A percentile compares a stretch with the other conserved stretches of the same genome.
Evolutionary conservation across 2,329 filamentous ascomycete genomes (phyloP).

Genomic region (Colletotrichum euphorbiae): DNA sequence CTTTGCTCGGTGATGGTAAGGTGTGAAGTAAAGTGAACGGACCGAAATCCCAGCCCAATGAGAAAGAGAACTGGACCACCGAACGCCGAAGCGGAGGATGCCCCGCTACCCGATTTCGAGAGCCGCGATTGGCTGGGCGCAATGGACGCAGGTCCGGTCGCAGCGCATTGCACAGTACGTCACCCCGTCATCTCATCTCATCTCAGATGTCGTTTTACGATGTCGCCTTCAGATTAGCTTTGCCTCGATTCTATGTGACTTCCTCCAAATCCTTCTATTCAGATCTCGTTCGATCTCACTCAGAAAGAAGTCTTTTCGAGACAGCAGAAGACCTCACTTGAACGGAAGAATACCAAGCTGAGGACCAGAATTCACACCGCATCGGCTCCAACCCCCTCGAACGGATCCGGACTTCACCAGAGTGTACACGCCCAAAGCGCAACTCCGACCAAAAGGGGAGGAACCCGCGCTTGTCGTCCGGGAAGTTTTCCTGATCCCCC

Average conservation of each 20-base stretch:
- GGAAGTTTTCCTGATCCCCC: not conserved
- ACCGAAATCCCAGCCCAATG: not conserved
- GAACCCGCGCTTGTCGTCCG: too few relatives aligned
- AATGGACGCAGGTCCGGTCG: not conserved
- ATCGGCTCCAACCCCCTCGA: not conserved
- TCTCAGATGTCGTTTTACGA: not conserved
- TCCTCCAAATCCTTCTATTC: not conserved
- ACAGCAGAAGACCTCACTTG: not conserved
- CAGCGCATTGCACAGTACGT: not conserved
- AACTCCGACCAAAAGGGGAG: conserved; percentile 5
- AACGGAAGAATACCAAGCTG: not conserved
- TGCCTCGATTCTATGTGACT: not conserved
- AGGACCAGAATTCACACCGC: not conserved
- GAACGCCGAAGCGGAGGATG: conserved; percentile 34
- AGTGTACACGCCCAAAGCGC: not conserved
- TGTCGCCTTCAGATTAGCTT: not conserved
- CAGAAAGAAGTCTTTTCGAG: not conserved
- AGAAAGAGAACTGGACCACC: conserved; percentile 13
- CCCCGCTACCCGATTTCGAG: not conserved
- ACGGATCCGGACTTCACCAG: not conserved
- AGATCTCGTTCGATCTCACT: not conserved
- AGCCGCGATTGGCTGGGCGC: conserved; percentile 4
- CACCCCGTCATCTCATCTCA: conserved; percentile 8
- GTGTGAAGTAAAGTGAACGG: not conserved
- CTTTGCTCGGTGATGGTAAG: not conserved